Evolutionary conservation across 2,329 filamentous ascomycete species (phyloP), one percentile per base, ranked within the genome.

Genomic region (Pyricularia pennisetigena): DNA sequence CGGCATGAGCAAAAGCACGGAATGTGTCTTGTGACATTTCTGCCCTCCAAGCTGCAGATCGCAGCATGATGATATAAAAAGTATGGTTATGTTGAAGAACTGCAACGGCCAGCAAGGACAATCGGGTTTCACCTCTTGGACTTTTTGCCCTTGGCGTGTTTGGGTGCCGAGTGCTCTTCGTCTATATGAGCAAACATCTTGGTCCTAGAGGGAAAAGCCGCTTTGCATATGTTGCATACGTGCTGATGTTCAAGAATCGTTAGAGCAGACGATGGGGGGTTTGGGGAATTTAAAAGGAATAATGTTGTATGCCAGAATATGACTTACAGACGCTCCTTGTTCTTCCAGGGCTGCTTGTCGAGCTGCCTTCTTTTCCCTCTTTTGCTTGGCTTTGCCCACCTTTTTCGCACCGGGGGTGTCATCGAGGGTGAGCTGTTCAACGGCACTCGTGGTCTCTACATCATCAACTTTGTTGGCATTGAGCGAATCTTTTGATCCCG

Each of bases 401-500:
- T 74, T 74, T 20, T 70, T 68, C 26, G 89, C 85, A 91, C 97
- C 96, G 70, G 78, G 79, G 23, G 88, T 89, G 16, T 90, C 85
- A 20, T 97, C 81, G 1, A 88, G 81, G 0, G 88, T 86, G 1
- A 87, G 85, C 75, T 96, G 93, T 76, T 95, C 90, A 74, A 97
- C 85, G 71, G 96, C 90, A n/a, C 93, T 92, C 68, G 57, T 28
- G 57, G 57, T 23, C 57, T 26, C 57, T 61, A 6, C 57, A 16
- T 26, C 57, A 5, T 61, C 57, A n/a, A n/a, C 3, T 61, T 61
- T 7, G 10, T 16, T 26, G 12, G n/a, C 97, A 92, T 76, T 97
- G 93, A 0, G 89, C 92, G 79, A 97, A 93, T 78, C 95, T 93
- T 69, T 87, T 85, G 49, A 92, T 93, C n/a, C 20, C 28, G 35